Percentiles rank a stretch among this genome's conserved stretches.
Conservation (phyloP, 2,329 filamentous ascomycete genomes). For the Aschersonia sp. region DNA sequence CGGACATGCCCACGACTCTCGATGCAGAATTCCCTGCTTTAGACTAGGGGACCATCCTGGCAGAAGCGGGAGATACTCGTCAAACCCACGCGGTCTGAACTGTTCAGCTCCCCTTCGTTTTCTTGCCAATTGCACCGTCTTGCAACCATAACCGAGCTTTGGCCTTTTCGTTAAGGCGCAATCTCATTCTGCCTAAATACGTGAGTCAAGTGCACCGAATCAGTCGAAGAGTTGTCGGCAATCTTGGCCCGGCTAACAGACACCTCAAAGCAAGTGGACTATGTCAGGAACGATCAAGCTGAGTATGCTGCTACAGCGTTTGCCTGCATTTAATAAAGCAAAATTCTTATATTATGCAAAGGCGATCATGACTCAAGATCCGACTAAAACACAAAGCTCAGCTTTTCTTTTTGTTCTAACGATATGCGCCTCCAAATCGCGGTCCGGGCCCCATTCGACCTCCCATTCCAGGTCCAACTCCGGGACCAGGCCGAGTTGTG, state of each 20-base stretch:
- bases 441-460: conserved; percentile 42
- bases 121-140: too few species aligned
- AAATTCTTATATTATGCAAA: conserved; percentile 8
- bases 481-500: conserved; percentile 77
- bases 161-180: too few species aligned
- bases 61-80: neutral
- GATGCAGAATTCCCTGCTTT: conserved; percentile 22
- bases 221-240: too few species aligned
- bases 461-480: conserved; percentile 51
- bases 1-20: conserved; percentile 12
- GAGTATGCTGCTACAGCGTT: neutral
- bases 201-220: too few species aligned
- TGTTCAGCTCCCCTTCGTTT: too few species aligned
- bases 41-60: conserved; percentile 9
- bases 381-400: conserved; percentile 1
- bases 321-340: conserved; percentile 3
- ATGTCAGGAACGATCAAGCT: neutral
- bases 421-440: conserved; percentile 44
- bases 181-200: too few species aligned
- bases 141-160: too few species aligned
- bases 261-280: neutral
- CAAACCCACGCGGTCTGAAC: too few species aligned
- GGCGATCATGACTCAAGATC: conserved; percentile 6
- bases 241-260: neutral
- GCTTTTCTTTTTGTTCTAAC: conserved; percentile 18